Percentiles rank a stretch among this genome's conserved stretches.
Evolutionary conservation across 148 eudicot species (phyloP).

Genomic region (Dianthus caryophyllus): DNA sequence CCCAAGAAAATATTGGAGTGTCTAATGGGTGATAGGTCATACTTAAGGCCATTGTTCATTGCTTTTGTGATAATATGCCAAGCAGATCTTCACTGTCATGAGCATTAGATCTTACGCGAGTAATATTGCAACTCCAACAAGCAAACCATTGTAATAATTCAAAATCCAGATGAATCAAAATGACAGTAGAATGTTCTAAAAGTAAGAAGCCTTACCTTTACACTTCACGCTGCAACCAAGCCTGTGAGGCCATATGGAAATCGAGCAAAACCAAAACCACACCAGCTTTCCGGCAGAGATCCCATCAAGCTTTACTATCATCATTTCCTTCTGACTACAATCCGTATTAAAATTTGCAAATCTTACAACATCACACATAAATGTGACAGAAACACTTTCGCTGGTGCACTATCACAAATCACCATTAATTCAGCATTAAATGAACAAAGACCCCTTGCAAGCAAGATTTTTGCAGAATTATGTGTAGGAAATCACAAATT

Average conservation of each 20-base stretch:
- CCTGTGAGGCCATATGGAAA: slow-evolving; percentile 94
- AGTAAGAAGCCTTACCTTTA: slow-evolving; percentile 52
- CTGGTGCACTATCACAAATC: too few species aligned
- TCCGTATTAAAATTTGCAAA: slow-evolving; percentile 34
- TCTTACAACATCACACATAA: neutral
- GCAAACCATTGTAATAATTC: neutral
- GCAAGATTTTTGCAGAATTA: too few species aligned
- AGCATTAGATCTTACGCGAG: neutral
- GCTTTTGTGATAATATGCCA: too few species aligned
- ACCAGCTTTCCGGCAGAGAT: slow-evolving; percentile 82
- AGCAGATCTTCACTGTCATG: too few species aligned
- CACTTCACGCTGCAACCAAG: slow-evolving; percentile 79
- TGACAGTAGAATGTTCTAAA: neutral
- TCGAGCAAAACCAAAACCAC: slow-evolving; percentile 76
- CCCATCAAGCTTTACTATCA: slow-evolving; percentile 79
- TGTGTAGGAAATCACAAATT: neutral
- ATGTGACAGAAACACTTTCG: too few species aligned
- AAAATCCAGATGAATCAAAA: neutral
- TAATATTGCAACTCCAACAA: neutral
- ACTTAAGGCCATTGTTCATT: too few species aligned
- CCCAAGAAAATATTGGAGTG: too few species aligned
- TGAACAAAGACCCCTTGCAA: too few species aligned
- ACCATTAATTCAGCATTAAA: too few species aligned
- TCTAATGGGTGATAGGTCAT: too few species aligned
- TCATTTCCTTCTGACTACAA: slow-evolving; percentile 75